Evolutionary conservation across 1,284 basidiomycete genomes (phyloP).

Genomic region (Pterulicium gracile): DNA sequence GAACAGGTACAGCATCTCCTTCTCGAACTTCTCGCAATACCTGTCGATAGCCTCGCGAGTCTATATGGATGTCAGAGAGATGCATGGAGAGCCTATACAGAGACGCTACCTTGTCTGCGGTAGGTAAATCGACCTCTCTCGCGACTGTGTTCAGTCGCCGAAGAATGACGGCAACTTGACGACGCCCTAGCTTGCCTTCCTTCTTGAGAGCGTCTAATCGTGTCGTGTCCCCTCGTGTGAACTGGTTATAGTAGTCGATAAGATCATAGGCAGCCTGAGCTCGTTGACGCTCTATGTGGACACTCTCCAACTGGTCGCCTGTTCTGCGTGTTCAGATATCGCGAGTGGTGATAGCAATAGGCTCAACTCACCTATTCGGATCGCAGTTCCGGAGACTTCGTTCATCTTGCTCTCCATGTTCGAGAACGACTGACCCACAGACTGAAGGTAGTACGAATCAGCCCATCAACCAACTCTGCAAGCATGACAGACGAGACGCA

Average conservation of each 20-base stretch:
- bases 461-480: slow-evolving; percentile 3
- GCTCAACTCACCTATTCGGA: slow-evolving; percentile 70
- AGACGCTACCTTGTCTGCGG: slow-evolving; percentile 57
- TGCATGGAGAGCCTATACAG: not conserved
- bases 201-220: slow-evolving; percentile 77
- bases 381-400: slow-evolving; percentile 89
- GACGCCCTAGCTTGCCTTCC: slow-evolving; percentile 78
- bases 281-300: slow-evolving; percentile 86
- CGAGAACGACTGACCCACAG: slow-evolving; percentile 73
- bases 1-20: slow-evolving; percentile 95
- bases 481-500: slow-evolving; percentile 21
- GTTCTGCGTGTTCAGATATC: slow-evolving; percentile 10
- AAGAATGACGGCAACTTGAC: slow-evolving; percentile 85
- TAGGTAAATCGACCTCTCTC: slow-evolving; percentile 84
- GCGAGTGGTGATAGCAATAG: not conserved
- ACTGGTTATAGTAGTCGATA: slow-evolving; percentile 93
- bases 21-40: slow-evolving; percentile 98
- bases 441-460: slow-evolving; percentile 33
- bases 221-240: slow-evolving; percentile 77
- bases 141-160: slow-evolving; percentile 82
- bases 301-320: slow-evolving; percentile 94
- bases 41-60: slow-evolving; percentile 85
- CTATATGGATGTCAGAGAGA: slow-evolving; percentile 23
- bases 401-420: slow-evolving; percentile 85
- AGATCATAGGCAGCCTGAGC: slow-evolving; percentile 92